A percentile compares a stretch with the other conserved stretches of the same genome.
These are phyloP conservation scores for Arachis monticola DNA, from an alignment of 331 rosid species.

Conservation along the genomic window DNA sequence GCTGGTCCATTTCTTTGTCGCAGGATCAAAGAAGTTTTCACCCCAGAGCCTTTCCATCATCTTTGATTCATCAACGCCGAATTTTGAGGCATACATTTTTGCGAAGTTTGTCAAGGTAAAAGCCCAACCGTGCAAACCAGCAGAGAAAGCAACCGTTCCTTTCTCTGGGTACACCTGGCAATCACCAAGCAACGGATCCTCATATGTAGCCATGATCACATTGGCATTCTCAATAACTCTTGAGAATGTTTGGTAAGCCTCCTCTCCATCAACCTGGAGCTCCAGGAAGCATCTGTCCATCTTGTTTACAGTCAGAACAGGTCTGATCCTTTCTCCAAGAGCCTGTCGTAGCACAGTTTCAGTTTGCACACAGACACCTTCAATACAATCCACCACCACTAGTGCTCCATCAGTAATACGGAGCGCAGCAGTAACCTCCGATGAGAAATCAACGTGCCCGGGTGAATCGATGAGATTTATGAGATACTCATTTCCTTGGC, in stretches of 20 bases:
- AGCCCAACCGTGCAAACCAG: slow-evolving; percentile 90
- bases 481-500: slow-evolving; percentile 72
- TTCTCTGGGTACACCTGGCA: slow-evolving; percentile 75
- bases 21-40: slow-evolving; percentile 76
- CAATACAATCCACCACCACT: slow-evolving; percentile 81
- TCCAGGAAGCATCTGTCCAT: slow-evolving; percentile 95
- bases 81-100: slow-evolving; percentile 80
- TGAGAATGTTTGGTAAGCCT: slow-evolving; percentile 68
- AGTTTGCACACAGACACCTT: slow-evolving; percentile 84
- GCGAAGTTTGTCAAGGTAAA: slow-evolving; percentile 77
- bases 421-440: slow-evolving; percentile 85
- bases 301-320: slow-evolving; percentile 78
- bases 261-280: slow-evolving; percentile 82
- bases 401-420: slow-evolving; percentile 89
- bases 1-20: slow-evolving; percentile 75
- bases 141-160: slow-evolving; percentile 83
- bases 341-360: slow-evolving; percentile 87
- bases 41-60: slow-evolving; percentile 92
- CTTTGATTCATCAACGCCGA: slow-evolving; percentile 75
- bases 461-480: slow-evolving; percentile 81
- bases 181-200: slow-evolving; percentile 85
- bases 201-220: slow-evolving; percentile 85
- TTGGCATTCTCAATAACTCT: slow-evolving; percentile 85
- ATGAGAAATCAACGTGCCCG: slow-evolving; percentile 87
- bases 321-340: slow-evolving; percentile 80